These are phyloP conservation scores for Citrus reticulata DNA, from an alignment of 345 rosid species.

Conservation along the genomic window DNA sequence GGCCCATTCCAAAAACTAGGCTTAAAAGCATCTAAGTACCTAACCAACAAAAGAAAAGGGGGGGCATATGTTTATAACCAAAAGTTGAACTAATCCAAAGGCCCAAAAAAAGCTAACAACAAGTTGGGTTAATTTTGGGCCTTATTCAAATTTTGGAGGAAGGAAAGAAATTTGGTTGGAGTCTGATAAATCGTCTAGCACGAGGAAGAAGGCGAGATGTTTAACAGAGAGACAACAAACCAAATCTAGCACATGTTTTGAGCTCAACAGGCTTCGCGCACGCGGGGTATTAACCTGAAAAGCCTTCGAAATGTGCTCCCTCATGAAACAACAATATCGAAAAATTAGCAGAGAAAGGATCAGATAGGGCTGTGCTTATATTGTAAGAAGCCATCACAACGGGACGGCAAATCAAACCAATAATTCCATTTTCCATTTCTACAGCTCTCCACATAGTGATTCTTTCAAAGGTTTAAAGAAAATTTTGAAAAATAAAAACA, in stretches of 20 bases:
- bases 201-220: background rate
- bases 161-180: background rate
- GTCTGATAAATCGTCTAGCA: background rate
- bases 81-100: too few relatives aligned
- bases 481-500: background rate
- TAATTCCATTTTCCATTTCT: background rate
- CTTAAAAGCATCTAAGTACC: too few relatives aligned
- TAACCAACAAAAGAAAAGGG: too few relatives aligned
- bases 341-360: conserved; percentile 4
- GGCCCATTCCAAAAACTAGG: too few relatives aligned
- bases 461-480: background rate
- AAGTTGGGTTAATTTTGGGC: too few relatives aligned
- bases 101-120: too few relatives aligned
- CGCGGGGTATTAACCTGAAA: background rate
- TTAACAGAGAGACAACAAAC: background rate
- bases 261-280: background rate
- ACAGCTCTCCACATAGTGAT: too few relatives aligned
- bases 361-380: conserved; percentile 47
- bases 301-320: conserved; percentile 10
- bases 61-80: too few relatives aligned
- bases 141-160: too few relatives aligned
- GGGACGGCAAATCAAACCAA: conserved; percentile 43
- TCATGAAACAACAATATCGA: background rate
- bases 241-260: conserved; percentile 9
- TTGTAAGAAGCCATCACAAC: conserved; percentile 34